Conservation (phyloP, 257 asterid genomes). For the Dorcoceras hygrometricum region DNA sequence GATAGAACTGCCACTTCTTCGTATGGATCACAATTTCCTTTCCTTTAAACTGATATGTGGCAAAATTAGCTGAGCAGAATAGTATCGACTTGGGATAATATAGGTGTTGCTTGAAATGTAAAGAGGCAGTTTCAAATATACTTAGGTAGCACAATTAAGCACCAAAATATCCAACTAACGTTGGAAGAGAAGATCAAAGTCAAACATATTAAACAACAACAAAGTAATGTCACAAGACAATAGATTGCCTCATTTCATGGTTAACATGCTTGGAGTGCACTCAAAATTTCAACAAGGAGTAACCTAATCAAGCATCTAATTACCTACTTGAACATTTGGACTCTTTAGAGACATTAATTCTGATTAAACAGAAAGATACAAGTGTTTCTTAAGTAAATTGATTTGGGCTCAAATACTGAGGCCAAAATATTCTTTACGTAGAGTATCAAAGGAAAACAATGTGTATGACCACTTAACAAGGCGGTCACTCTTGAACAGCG, state of each 20-base stretch:
- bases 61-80: constrained; percentile 52
- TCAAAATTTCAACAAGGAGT: constrained; percentile 6
- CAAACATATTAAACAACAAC: constrained; percentile 5
- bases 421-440: too few relatives aligned
- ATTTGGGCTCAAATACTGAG: too few relatives aligned
- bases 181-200: not conserved
- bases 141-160: constrained; percentile 24
- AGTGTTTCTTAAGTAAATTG: not conserved
- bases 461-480: too few relatives aligned
- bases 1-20: constrained; percentile 29
- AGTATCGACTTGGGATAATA: constrained; percentile 32
- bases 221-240: constrained; percentile 1
- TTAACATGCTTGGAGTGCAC: not conserved
- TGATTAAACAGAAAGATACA: not conserved
- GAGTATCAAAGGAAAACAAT: too few relatives aligned
- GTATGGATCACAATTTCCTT: constrained; percentile 29
- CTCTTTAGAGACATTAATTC: not conserved
- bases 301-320: constrained; percentile 5
- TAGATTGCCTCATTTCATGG: not conserved
- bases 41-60: constrained; percentile 20
- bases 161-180: not conserved
- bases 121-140: constrained; percentile 32
- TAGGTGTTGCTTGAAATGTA: constrained; percentile 38
- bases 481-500: too few relatives aligned
- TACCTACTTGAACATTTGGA: not conserved